Evolutionary conservation across 2,329 filamentous ascomycete genomes (phyloP), one percentile per base, ranked within the genome.

Genomic region (Dothideomycetidae sp.): DNA sequence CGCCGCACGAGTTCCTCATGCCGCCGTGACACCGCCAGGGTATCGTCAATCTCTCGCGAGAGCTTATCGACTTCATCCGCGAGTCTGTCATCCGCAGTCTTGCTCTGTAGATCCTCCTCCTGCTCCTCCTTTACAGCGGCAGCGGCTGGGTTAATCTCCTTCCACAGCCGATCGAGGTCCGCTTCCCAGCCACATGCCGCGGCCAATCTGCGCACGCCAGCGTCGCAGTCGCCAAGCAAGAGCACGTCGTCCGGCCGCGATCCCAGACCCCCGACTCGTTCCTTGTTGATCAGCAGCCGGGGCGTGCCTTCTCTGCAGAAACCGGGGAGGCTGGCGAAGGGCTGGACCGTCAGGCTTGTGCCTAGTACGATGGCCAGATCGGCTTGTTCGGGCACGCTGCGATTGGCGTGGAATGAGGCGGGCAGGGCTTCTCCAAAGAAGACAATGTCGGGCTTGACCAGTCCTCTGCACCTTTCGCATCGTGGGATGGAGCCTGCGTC

Each of bases 381-480:
- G 0, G 83, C 81, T 49, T 69, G 59, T 2, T 59, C 60, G 0
- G 73, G 69, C 10, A 78, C 57, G 29, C 62, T 53, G 17, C 64
- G 61, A 41, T 72, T 75, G 5, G 60, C 53, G 52, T 78, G 75
- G 57, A 92, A 92, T 0, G 58, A 60, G 5, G 61, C 55, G 0
- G 81, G 81, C 2, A 86, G 59, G 1, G 70, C 58, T 53, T 92
- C 85, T 35, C 85, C 85, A 49, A 93, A 94, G 61, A 94, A 94
- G 21, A 93, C 84, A 53, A 94, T 93, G 50, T 93, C 83, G 0
- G 86, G 86, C 60, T 94, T 94, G 26, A 94, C 83, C 2, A 90
- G 62, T 0, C 86, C 86, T 23, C 70, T 64, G 54, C 88, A 96
- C 3, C 62, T 59, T 28, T 59, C 46, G 54, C 88, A 96, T 42